phyloP scores from a whole-genome alignment of 345 rosid species.

The Draba incana region DNA sequence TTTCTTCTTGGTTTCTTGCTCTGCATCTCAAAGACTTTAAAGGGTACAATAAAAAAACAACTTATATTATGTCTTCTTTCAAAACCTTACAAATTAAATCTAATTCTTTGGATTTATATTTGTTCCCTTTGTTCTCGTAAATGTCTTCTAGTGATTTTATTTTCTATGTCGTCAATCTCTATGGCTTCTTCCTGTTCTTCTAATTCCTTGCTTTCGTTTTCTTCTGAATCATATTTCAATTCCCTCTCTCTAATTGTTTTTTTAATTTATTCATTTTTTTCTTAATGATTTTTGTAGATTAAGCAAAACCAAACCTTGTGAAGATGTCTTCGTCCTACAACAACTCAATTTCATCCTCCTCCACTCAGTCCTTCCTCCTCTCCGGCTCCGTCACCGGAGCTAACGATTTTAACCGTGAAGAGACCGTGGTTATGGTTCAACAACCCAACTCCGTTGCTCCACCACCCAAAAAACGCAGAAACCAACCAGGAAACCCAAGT shows the following conservation, averaged over 20 bases:
- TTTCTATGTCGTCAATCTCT: conserved; percentile 40
- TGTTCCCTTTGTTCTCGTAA: conserved; percentile 39
- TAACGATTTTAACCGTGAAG: conserved; percentile 33
- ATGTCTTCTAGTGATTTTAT: conserved; percentile 45
- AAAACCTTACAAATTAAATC: conserved; percentile 42
- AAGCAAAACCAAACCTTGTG: conserved; percentile 20
- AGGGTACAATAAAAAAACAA: conserved; percentile 41
- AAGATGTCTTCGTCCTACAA: conserved; percentile 42
- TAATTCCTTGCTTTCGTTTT: conserved; percentile 42
- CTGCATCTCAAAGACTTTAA: conserved; percentile 34
- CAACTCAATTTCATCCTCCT: conserved; percentile 33
- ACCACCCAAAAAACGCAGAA: conserved; percentile 68
- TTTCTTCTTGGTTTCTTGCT: conserved; percentile 45
- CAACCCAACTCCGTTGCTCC: conserved; percentile 48
- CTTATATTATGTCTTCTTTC: conserved; percentile 42
- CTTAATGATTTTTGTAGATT: conserved; percentile 35
- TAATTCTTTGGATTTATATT: conserved; percentile 41
- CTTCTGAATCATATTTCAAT: conserved; percentile 31
- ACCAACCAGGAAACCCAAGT: conserved; percentile 82
- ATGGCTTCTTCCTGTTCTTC: conserved; percentile 46
- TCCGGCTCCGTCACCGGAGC: conserved; percentile 19
- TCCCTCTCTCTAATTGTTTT: conserved; percentile 26
- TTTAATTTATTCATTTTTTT: conserved; percentile 6
- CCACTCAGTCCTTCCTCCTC: conserved; percentile 37
- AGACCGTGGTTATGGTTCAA: conserved; percentile 27